Evolutionary conservation across 306 rosid genomes (phyloP), one percentile per base, ranked within the genome.

Genomic region (Pterocarpus santalinus): DNA sequence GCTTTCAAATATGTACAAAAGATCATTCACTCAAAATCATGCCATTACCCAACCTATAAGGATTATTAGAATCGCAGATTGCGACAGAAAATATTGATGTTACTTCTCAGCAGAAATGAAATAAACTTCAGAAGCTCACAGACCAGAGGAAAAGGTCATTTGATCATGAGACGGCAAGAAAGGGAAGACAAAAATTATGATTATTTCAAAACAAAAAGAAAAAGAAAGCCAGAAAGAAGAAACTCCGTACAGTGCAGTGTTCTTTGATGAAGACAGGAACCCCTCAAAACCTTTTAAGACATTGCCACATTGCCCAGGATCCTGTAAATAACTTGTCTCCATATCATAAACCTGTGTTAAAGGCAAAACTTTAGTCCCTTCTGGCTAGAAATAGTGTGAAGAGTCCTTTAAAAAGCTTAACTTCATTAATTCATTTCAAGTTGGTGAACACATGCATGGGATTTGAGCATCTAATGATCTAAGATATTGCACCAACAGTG

Each of bases 201-300:
- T 34, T 36, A 17, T 55, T 44, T 33, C 16, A 71, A 22, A 43
- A 43, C 47, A 43, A 43, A 6, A 43, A 5, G 12, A 56, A n/a
- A 66, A 28, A 43, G 10, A 38, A 28, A 52, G 30, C n/a, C 51
- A 46, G 12, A 47, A 38, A 75, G 62, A 69, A 75, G 86, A 74
- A 71, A 74, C 63, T 72, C 14, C 97, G 83, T 92, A 92, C 99
- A 94, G 81, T 65, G 98, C 96, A 88, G 99, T 93, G 90, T 87
- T 92, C 91, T 96, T 94, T 41, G 99, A 81, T 16, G 98, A 90
- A 43, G 99, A 96, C 34, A 96, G 84, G 84, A 96, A 96, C 69
- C 98, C 99, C 55, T 96, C 99, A 86, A 93, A 96, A 83, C 99
- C 98, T 89, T 96, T 96, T 79, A 96, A 88, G 17, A 93, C 99